Base-by-base conservation (phyloP, 805 yeast genomes). In the Candida verbasci region DNA sequence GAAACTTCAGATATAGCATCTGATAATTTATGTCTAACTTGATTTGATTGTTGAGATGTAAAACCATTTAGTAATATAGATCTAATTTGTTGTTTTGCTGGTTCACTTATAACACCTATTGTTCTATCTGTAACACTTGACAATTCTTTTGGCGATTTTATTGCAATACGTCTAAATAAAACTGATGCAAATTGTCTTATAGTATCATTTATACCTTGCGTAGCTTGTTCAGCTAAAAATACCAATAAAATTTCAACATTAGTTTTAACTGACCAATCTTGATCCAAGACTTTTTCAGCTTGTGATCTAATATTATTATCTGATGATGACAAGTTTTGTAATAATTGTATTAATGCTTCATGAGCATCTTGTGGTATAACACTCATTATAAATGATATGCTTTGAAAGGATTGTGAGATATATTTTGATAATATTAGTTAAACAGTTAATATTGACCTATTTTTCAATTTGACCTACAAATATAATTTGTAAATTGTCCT, bases 1-100 rank as follows among this genome's bases (percentile, higher is more conserved):
- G 96, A 94, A 31, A 91, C 77, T 60, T 89, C 97, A 1, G 97
- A 86, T 32, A 93, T 82, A 7, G 95, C 95, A 66, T 93, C 98
- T 2, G 96, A 81, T 33, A 93, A 66, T 55, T 91, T 93, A 59
- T 91, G 96, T 55, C 97, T 80, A 22, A 87, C 87, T 44, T 76
- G 77, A 43, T 77, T 78, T n/a, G 83, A 65, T 55, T 82, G 86
- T 41, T 72, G 80, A 9, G 78, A 56, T 3, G 76, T 55, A 50
- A 91, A 86, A 11, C 96, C 97, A 40, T 73, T 73, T 46, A 89
- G 68, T 25, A 91, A 71, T 16, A 77, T 68, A 12, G 65, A 48
- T 46, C 94, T 77, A 35, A 91, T 77, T 51, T 82, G 83, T 25
- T 52, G 57, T 41, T 77, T 70, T 2, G 80, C 82, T 6, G 68